These are phyloP conservation scores for maize (Zea mays) DNA, from an alignment of 176 grass and related monocot genomes.

Conservation along the genomic window DNA sequence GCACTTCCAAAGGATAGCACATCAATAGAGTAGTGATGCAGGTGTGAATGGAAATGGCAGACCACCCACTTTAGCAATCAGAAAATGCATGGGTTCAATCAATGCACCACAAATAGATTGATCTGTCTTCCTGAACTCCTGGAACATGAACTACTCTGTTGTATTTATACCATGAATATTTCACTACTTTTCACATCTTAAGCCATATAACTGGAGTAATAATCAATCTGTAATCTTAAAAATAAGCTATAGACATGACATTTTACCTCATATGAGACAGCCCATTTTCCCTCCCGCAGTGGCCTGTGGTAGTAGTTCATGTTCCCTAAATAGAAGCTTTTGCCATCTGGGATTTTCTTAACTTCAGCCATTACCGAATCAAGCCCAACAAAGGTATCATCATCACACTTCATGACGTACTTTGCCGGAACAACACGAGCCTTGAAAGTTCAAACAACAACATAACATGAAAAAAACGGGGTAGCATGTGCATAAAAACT, in stretches of 20 bases:
- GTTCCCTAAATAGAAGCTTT: conserved; percentile 74
- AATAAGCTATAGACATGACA: background rate
- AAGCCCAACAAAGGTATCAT: conserved; percentile 70
- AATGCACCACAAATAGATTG: conserved; percentile 1
- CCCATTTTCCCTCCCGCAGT: conserved; percentile 74
- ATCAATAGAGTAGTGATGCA: background rate
- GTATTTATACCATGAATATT: background rate
- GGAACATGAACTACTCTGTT: background rate
- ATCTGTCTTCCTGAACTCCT: background rate
- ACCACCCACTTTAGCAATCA: background rate
- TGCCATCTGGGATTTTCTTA: conserved; percentile 54
- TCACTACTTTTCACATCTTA: conserved; percentile 3
- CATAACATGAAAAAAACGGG: background rate
- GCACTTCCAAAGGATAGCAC: background rate
- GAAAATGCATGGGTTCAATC: background rate
- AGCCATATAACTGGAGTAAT: background rate
- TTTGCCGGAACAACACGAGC: conserved; percentile 49
- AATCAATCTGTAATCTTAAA: conserved; percentile 5
- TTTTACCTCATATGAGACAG: conserved; percentile 64
- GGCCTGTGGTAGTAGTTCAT: conserved; percentile 78
- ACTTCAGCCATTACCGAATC: conserved; percentile 60
- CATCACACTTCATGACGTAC: conserved; percentile 79
- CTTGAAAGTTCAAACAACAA: conserved; percentile 46
- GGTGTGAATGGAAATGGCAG: background rate
- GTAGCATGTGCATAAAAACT: background rate